These are phyloP conservation scores for Hordeum marinum DNA, from an alignment of 176 grass and related monocot genomes.

Conservation along the genomic window DNA sequence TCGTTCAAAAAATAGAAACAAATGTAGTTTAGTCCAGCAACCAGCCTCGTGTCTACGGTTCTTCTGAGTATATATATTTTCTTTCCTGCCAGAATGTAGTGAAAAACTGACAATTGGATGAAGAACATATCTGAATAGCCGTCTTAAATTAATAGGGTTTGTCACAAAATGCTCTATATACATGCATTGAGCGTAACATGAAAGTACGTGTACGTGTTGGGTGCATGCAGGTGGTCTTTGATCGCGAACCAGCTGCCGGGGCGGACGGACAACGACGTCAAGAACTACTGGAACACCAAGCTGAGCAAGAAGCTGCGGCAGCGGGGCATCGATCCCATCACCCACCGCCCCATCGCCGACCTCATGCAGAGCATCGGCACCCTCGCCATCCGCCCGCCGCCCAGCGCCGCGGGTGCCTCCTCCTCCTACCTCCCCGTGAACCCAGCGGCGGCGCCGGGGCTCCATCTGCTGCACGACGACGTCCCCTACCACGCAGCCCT, in stretches of 20 bases:
- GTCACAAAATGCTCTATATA: neutral
- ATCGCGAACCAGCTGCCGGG: slow-evolving; percentile 90
- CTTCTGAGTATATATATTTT: neutral
- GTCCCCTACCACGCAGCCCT: slow-evolving; percentile 23
- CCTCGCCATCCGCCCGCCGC: slow-evolving; percentile 35
- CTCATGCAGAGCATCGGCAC: slow-evolving; percentile 63
- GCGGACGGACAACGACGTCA: slow-evolving; percentile 94
- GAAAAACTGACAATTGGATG: neutral
- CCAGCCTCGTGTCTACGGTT: neutral
- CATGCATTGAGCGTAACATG: neutral
- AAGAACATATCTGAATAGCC: neutral
- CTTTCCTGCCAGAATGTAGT: neutral
- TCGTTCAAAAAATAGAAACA: neutral
- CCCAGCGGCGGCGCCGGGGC: neutral
- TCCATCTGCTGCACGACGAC: slow-evolving; percentile 44
- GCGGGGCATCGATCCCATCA: slow-evolving; percentile 88
- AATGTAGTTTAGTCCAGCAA: neutral
- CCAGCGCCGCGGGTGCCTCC: neutral
- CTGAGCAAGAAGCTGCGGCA: slow-evolving; percentile 82
- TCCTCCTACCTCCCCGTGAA: slow-evolving; percentile 23
- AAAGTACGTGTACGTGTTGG: neutral
- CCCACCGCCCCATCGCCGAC: slow-evolving; percentile 87
- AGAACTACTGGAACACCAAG: slow-evolving; percentile 99
- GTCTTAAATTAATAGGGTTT: neutral
- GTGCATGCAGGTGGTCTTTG: slow-evolving; percentile 77